A percentile compares a stretch with the other conserved stretches of the same genome.
Conservation (phyloP, 2,329 filamentous ascomycete genomes). For the Ustulina deusta region DNA sequence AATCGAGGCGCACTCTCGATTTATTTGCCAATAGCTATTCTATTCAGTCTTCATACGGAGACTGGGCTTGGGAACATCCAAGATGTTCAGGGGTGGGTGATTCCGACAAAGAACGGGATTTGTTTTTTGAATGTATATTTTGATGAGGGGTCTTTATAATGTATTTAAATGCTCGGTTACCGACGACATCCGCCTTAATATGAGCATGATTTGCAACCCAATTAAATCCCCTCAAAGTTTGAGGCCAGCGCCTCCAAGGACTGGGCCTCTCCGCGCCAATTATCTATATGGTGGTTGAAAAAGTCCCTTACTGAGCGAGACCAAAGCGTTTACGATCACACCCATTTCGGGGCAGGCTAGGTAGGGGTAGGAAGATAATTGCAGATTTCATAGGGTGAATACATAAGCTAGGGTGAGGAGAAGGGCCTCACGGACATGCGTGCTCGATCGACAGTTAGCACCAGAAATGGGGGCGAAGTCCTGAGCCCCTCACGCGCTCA, state of each 20-base stretch:
- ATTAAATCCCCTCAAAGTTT: slow-evolving; percentile 2
- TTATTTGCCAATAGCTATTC: neutral
- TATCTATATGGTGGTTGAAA: neutral
- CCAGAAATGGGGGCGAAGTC: neutral
- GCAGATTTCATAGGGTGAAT: neutral
- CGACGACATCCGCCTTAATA: neutral
- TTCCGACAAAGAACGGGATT: neutral
- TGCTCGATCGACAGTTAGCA: no score
- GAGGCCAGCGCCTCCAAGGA: neutral
- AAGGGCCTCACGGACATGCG: neutral
- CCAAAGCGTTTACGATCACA: neutral
- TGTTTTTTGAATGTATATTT: neutral
- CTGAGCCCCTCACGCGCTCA: slow-evolving; percentile 1
- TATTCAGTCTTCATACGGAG: neutral
- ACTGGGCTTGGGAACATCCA: neutral
- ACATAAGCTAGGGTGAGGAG: neutral
- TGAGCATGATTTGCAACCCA: slow-evolving; percentile 5
- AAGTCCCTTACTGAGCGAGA: neutral
- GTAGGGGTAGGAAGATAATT: neutral
- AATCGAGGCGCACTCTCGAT: neutral
- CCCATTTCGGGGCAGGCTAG: neutral
- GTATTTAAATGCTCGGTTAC: neutral
- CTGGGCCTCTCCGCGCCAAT: neutral
- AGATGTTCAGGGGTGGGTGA: neutral
- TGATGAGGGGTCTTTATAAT: neutral